Base-by-base conservation (phyloP, 768 basidiomycete species). In the Mycena sanguinolenta region DNA sequence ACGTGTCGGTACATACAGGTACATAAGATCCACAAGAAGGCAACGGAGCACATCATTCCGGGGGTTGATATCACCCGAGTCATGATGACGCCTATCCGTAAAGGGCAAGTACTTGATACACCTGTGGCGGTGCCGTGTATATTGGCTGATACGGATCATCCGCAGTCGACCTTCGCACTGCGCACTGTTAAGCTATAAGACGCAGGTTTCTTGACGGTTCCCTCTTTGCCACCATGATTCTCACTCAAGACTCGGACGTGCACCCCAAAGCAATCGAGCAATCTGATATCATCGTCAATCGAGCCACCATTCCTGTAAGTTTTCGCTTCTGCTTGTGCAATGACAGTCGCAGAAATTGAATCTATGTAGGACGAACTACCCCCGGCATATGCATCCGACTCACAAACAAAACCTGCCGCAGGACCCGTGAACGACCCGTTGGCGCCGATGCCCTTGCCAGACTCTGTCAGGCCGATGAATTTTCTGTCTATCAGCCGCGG, bases 401-500 rank as follows among this genome's bases (percentile, higher is more conserved):
- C 66, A 21, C 39, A 39, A 39, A 12, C 36, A 6, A 14, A 36
- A 19, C 42, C 36, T 38, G 36, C 16, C 3, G 39, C 4, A 14
- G 39, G 39, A 14, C 39, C 39, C 3, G 39, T 17, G 3, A 39
- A 12, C 39, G 39, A 3, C 6, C 30, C 39, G 4, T 28, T 58
- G 28, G 55, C 39, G 6, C n/a, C 10, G 6, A 16, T 19, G 4
- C 42, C 42, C 7, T 7, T 19, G 7, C 39, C 25, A 27, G 3
- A 13, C 16, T 27, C 28, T 30, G 63, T 61, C 66, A 81, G 81
- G 65, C 77, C 83, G 0, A 77, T 75, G 68, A 83, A 85, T 65
- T 82, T 75, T 61, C 60, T 82, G 59, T 76, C 75, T 16, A 70
- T 84, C 16, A 74, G 74, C 23, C 79, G 78, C 36, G 59, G 34